Evolutionary conservation across 1,284 basidiomycete genomes (phyloP).

Genomic region (Pseudozyma thailandica): DNA sequence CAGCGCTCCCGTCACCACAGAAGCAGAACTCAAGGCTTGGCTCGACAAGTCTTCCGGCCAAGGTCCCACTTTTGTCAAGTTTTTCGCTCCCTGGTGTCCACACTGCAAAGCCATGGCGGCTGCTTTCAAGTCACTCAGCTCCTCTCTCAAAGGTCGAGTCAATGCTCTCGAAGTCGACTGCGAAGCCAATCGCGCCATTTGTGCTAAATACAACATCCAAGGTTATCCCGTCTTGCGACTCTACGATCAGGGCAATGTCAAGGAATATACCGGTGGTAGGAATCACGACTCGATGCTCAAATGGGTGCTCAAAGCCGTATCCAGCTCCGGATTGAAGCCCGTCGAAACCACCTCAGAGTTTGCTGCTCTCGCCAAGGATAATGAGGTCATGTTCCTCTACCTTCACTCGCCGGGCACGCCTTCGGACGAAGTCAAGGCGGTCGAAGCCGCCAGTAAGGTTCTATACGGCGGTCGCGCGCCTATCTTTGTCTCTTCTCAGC

Average conservation of each 20-base stretch:
- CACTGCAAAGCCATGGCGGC: slow-evolving; percentile 65
- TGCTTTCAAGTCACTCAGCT: slow-evolving; percentile 52
- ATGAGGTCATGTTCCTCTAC: slow-evolving; percentile 62
- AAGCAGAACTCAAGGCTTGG: slow-evolving; percentile 47
- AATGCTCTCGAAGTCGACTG: slow-evolving; percentile 65
- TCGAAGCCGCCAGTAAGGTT: slow-evolving; percentile 31
- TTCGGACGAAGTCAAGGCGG: slow-evolving; percentile 19
- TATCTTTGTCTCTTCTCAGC: slow-evolving; percentile 48
- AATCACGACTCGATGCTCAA: slow-evolving; percentile 56
- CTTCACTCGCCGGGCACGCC: slow-evolving; percentile 46
- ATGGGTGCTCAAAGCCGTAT: slow-evolving; percentile 60
- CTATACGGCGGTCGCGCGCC: slow-evolving; percentile 32
- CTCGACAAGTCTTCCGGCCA: slow-evolving; percentile 52
- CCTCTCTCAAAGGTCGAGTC: slow-evolving; percentile 54
- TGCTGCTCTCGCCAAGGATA: slow-evolving; percentile 26
- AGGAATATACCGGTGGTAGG: slow-evolving; percentile 55
- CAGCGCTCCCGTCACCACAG: slow-evolving; percentile 31
- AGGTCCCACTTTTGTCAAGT: slow-evolving; percentile 64
- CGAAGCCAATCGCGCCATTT: slow-evolving; percentile 50
- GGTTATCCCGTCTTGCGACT: slow-evolving; percentile 61
- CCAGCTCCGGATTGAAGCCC: slow-evolving; percentile 35
- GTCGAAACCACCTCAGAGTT: slow-evolving; percentile 42
- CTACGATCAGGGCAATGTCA: slow-evolving; percentile 55
- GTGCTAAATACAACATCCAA: slow-evolving; percentile 44
- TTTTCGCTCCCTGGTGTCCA: slow-evolving; percentile 67